Conservation (phyloP, 495 filamentous ascomycete genomes). For the Penicillium steckii region DNA sequence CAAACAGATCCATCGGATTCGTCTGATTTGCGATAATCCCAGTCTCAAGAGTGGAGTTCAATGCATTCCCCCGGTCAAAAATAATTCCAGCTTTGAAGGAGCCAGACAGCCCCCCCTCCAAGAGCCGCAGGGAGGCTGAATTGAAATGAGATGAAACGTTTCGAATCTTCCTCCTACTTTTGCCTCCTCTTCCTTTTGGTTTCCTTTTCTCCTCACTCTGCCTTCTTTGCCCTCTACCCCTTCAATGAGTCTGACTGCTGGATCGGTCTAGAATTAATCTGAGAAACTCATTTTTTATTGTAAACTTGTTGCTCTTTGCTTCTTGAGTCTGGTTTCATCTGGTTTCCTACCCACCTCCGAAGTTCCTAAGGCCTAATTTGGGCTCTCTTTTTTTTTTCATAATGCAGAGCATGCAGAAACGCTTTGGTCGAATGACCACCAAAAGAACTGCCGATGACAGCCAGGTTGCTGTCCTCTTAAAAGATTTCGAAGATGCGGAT, state of each 20-base stretch:
- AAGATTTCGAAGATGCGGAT: conserved; percentile 84
- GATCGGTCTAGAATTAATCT: neutral
- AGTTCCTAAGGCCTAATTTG: neutral
- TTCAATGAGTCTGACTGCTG: neutral
- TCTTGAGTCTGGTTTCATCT: neutral
- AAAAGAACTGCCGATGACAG: conserved; percentile 73
- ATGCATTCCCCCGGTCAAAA: neutral
- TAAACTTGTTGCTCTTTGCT: neutral
- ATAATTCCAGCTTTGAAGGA: neutral
- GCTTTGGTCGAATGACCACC: conserved; percentile 66
- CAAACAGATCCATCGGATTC: neutral
- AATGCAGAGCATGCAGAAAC: conserved; percentile 80
- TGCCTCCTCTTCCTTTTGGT: neutral
- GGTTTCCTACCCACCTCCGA: neutral
- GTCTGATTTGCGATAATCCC: neutral
- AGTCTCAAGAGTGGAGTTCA: neutral
- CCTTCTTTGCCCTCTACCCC: neutral
- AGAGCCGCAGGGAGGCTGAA: conserved; percentile 2
- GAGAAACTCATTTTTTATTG: neutral
- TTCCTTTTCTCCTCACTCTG: neutral
- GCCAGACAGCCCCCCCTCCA: neutral
- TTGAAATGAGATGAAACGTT: conserved; percentile 1
- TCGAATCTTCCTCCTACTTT: neutral
- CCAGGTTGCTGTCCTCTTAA: conserved; percentile 71
- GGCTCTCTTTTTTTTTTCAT: conserved; percentile 20